Evolutionary conservation across 2,329 filamentous ascomycete species (phyloP).

Genomic region (Grosmannia serpens): DNA sequence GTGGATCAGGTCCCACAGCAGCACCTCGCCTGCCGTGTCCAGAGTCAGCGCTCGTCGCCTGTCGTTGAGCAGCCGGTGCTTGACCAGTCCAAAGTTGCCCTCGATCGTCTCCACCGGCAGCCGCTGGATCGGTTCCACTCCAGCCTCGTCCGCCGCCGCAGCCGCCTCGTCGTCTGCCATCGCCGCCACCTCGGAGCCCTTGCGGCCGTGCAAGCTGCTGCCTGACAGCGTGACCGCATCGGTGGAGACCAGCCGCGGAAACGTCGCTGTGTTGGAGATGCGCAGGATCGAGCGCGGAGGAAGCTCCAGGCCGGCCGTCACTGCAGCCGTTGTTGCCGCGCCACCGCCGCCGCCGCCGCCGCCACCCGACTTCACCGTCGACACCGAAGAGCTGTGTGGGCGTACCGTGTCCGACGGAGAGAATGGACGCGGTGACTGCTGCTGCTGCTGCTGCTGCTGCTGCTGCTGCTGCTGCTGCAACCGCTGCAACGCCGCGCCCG

Average conservation of each 20-base stretch:
- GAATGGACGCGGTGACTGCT: slow-evolving; percentile 1
- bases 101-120: slow-evolving; percentile 75
- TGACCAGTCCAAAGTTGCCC: slow-evolving; percentile 89
- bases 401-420: slow-evolving; percentile 6
- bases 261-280: slow-evolving; percentile 73
- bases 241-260: slow-evolving; percentile 45
- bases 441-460: neutral
- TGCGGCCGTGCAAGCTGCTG: slow-evolving; percentile 26
- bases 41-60: slow-evolving; percentile 78
- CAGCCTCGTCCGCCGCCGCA: slow-evolving; percentile 32
- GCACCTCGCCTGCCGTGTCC: slow-evolving; percentile 88
- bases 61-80: slow-evolving; percentile 86
- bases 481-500: slow-evolving; percentile 47
- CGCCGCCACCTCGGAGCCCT: slow-evolving; percentile 42
- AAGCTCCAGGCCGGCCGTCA: slow-evolving; percentile 44
- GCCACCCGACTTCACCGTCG: slow-evolving; percentile 19
- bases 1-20: slow-evolving; percentile 88
- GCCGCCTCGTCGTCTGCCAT: slow-evolving; percentile 34
- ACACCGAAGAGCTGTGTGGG: slow-evolving; percentile 15
- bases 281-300: slow-evolving; percentile 66
- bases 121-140: slow-evolving; percentile 52
- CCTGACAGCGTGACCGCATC: slow-evolving; percentile 43
- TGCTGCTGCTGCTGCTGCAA: neutral
- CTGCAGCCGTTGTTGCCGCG: slow-evolving; percentile 2
- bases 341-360: slow-evolving; percentile 17